Conservation (phyloP, 805 yeast species). For the Saccharomycopsis fibuligera region DNA sequence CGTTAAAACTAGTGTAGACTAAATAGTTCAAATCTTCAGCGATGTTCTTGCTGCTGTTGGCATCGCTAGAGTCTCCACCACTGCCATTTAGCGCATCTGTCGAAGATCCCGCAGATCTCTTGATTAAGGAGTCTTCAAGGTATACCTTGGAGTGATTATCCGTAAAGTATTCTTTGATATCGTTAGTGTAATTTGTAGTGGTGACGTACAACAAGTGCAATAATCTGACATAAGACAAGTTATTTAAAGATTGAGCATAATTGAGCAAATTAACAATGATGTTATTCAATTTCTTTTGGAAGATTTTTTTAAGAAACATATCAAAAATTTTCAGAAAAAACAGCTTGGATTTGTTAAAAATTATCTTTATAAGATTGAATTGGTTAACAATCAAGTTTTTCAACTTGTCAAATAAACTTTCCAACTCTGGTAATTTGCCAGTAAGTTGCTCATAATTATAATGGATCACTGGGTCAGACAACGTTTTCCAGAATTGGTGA, state of each 20-base stretch:
- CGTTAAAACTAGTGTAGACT: constrained; percentile 68
- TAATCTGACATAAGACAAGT: constrained; percentile 69
- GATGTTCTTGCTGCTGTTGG: too few species aligned
- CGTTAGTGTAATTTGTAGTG: constrained; percentile 54
- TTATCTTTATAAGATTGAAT: constrained; percentile 63
- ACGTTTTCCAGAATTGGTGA: constrained; percentile 48
- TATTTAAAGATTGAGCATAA: constrained; percentile 55
- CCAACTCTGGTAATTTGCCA: constrained; percentile 45
- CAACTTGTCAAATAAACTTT: constrained; percentile 47
- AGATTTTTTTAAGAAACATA: constrained; percentile 68
- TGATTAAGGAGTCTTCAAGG: constrained; percentile 16
- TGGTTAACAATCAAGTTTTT: constrained; percentile 60
- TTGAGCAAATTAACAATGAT: constrained; percentile 47
- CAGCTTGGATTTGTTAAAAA: constrained; percentile 66
- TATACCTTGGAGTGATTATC: constrained; percentile 21
- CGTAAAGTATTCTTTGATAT: constrained; percentile 54
- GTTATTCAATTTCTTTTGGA: constrained; percentile 31
- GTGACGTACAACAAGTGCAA: constrained; percentile 60
- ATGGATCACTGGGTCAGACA: constrained; percentile 54
- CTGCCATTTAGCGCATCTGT: neutral
- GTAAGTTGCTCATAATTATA: constrained; percentile 28
- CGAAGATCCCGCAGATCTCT: constrained; percentile 4
- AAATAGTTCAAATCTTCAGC: constrained; percentile 36
- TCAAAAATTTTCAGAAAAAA: constrained; percentile 57
- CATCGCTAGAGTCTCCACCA: too few species aligned